Evolutionary conservation across 2,329 filamentous ascomycete genomes (phyloP).

Genomic region (Colletotrichum acutatum): DNA sequence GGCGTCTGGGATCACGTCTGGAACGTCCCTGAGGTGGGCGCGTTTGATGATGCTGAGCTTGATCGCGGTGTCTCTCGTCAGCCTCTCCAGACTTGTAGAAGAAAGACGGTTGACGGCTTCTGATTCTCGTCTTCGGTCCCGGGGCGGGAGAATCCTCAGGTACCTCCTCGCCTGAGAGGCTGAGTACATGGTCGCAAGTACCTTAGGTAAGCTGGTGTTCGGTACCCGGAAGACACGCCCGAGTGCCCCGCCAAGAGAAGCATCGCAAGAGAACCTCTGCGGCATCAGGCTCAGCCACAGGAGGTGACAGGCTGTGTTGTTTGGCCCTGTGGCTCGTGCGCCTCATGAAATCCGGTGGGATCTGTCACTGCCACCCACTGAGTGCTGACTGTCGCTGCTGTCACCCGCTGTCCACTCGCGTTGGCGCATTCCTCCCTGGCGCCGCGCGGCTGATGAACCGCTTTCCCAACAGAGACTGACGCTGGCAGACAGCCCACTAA

Average conservation of each 20-base stretch:
- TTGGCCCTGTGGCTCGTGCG: slow-evolving; percentile 28
- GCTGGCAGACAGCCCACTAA: slow-evolving; percentile 12
- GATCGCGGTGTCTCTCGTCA: not conserved
- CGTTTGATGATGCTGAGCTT: not conserved
- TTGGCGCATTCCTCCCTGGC: slow-evolving; percentile 32
- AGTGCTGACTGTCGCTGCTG: slow-evolving; percentile 2
- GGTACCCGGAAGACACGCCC: not conserved
- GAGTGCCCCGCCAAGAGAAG: slow-evolving; percentile 7
- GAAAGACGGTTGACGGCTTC: not conserved
- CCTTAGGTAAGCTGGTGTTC: not conserved
- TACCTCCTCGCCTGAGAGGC: not conserved
- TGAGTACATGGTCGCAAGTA: not conserved
- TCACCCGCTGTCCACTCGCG: slow-evolving; percentile 18
- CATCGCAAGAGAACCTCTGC: not conserved
- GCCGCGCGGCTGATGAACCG: slow-evolving; percentile 22
- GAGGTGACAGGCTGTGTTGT: slow-evolving; percentile 5
- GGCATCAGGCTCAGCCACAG: slow-evolving; percentile 16
- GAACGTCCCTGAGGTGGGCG: not conserved
- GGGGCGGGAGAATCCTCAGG: not conserved
- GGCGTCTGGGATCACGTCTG: slow-evolving; percentile 11
- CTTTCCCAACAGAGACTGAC: slow-evolving; percentile 23
- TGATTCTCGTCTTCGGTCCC: slow-evolving; percentile 21
- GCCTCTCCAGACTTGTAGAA: not conserved
- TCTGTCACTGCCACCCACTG: not conserved
- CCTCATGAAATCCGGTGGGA: slow-evolving; percentile 14